These are phyloP conservation scores for Nicotiana rustica DNA, from an alignment of 305 asterid genomes.

Conservation along the genomic window DNA sequence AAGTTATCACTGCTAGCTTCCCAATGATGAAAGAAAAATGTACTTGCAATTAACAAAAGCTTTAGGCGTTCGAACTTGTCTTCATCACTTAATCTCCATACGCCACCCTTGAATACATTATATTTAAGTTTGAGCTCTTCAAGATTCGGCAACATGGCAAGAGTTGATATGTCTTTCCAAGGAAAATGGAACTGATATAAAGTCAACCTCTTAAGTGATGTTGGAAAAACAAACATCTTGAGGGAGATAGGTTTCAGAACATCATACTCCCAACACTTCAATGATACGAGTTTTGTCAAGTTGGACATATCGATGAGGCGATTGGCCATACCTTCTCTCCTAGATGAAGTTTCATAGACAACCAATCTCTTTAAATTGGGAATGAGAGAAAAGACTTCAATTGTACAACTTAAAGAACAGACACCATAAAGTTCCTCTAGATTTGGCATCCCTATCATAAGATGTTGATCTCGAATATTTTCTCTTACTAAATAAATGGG, in stretches of 20 bases:
- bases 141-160: no score
- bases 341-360: no score
- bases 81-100: no score
- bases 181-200: no score
- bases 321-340: no score
- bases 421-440: neutral
- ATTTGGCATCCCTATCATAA: neutral
- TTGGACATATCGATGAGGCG: neutral
- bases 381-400: neutral
- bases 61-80: neutral
- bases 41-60: conserved; percentile 20
- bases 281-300: neutral
- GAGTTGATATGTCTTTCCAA: no score
- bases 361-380: conserved; percentile 7
- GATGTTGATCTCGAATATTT: neutral
- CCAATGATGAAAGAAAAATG: conserved; percentile 19
- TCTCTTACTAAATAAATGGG: neutral
- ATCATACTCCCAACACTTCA: no score
- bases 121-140: no score
- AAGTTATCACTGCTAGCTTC: neutral
- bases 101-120: no score
- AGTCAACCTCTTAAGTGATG: conserved; percentile 29
- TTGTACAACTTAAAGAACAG: neutral
- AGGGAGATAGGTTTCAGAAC: neutral
- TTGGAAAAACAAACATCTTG: neutral